Evolutionary conservation across 31 red algal genomes (phyloP).

Genomic region (Asparagopsis taxiformis): DNA sequence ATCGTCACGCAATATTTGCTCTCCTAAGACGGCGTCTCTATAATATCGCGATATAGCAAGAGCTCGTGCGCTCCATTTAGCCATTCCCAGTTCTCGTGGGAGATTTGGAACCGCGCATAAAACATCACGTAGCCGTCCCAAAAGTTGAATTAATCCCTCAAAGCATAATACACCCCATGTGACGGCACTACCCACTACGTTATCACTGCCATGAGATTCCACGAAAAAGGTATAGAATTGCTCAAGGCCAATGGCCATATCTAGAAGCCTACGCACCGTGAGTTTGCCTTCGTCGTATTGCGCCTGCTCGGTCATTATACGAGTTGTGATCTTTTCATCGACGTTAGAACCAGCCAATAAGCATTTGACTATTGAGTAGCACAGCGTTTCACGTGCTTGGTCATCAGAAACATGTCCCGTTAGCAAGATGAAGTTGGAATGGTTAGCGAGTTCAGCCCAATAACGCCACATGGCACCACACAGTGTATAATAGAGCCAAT

Average conservation of each 20-base stretch:
- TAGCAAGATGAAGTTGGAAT: conserved; percentile 23
- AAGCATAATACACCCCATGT: conserved; percentile 20
- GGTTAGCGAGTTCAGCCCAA: conserved; percentile 32
- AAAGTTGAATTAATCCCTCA: conserved; percentile 11
- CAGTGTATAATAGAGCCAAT: conserved; percentile 9
- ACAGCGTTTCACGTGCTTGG: conserved; percentile 8
- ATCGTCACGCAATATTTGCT: conserved; percentile 8
- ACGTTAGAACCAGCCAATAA: conserved; percentile 6
- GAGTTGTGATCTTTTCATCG: background rate
- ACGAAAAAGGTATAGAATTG: conserved; percentile 32
- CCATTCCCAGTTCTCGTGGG: conserved; percentile 2
- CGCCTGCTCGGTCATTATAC: background rate
- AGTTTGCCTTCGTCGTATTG: conserved; percentile 1
- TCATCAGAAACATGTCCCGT: conserved; percentile 10
- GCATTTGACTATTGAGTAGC: conserved; percentile 5
- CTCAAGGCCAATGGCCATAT: conserved; percentile 14
- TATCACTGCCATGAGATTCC: conserved; percentile 9
- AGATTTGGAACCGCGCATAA: background rate
- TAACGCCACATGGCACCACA: background rate
- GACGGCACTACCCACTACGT: background rate
- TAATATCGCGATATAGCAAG: conserved; percentile 16
- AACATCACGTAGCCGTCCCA: conserved; percentile 4
- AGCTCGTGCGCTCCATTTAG: conserved; percentile 14
- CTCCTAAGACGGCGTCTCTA: conserved; percentile 5
- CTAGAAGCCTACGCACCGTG: conserved; percentile 5